These are phyloP conservation scores for Fonsecaea erecta DNA, from an alignment of 2,329 filamentous ascomycete species.

Conservation along the genomic window DNA sequence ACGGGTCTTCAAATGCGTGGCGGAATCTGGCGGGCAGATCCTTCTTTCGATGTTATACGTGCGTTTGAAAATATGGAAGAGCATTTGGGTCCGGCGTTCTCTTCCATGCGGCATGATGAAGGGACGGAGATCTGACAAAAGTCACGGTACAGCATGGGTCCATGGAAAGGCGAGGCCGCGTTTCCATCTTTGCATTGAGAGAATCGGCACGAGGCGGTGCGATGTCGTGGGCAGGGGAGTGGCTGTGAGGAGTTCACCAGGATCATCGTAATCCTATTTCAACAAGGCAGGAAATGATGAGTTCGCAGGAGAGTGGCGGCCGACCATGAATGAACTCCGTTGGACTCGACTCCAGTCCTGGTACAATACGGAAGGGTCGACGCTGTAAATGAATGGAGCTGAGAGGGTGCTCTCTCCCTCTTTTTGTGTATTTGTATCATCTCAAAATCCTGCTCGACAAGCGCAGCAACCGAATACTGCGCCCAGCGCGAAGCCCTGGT, in stretches of 20 bases:
- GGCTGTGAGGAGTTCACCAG: not conserved
- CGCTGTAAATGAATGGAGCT: not conserved
- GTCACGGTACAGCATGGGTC: not conserved
- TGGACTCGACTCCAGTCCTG: not conserved
- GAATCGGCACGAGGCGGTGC: not conserved
- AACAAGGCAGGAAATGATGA: not conserved
- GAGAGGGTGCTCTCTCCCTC: not conserved
- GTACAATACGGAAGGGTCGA: not conserved
- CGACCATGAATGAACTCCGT: not conserved
- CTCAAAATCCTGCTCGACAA: not conserved
- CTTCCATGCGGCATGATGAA: constrained; percentile 9
- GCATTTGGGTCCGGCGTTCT: constrained; percentile 27
- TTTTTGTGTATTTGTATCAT: constrained; percentile 2
- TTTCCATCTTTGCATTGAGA: not conserved
- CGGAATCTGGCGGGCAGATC: not conserved
- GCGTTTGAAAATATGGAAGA: constrained; percentile 19
- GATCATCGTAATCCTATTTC: constrained; percentile 3
- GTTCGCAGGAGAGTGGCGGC: not conserved
- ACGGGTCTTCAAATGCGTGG: not conserved
- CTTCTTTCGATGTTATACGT: constrained; percentile 17
- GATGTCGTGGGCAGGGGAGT: not conserved
- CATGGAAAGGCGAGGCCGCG: not conserved
- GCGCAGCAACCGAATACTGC: not conserved
- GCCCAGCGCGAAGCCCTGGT: not conserved
- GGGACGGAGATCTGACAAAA: constrained; percentile 11